These are phyloP conservation scores for Dunaliella salina DNA, from an alignment of 163 green algal genomes.

Conservation along the genomic window DNA sequence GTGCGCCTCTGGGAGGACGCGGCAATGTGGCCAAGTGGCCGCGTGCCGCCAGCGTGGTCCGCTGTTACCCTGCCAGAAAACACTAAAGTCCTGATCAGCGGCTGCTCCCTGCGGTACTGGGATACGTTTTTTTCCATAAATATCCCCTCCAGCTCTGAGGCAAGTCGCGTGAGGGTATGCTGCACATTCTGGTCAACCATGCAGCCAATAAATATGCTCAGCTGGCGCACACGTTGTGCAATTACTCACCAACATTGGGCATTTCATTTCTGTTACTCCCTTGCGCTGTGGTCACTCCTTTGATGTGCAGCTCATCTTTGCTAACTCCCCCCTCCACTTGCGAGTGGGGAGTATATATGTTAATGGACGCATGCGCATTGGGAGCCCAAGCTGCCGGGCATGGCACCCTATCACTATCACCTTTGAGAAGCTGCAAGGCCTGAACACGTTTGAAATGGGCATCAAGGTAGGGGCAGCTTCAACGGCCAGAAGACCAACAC, in stretches of 20 bases:
- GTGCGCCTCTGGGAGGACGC: constrained; percentile 16
- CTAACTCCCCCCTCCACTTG: constrained; percentile 39
- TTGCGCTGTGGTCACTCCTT: background rate
- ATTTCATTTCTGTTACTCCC: background rate
- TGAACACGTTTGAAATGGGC: constrained; percentile 12
- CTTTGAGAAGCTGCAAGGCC: constrained; percentile 26
- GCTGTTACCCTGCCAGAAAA: constrained; percentile 39
- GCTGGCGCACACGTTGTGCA: background rate
- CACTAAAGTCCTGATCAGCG: constrained; percentile 40
- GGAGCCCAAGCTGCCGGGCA: constrained; percentile 33
- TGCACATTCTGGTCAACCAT: background rate
- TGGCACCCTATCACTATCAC: constrained; percentile 36
- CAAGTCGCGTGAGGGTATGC: constrained; percentile 8
- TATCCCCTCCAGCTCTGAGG: constrained; percentile 40
- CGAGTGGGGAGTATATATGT: constrained; percentile 42
- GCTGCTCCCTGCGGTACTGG: constrained; percentile 35
- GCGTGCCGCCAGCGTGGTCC: constrained; percentile 11
- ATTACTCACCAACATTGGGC: background rate
- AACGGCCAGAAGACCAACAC: background rate
- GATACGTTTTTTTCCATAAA: constrained; percentile 36
- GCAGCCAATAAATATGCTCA: background rate
- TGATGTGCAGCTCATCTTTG: constrained; percentile 45
- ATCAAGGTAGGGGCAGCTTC: constrained; percentile 21
- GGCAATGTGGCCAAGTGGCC: constrained; percentile 13
- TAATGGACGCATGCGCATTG: constrained; percentile 34